Evolutionary conservation across 2,329 filamentous ascomycete species (phyloP), one percentile per base, ranked within the genome.

Genomic region (Aspergillus puulaauensis): DNA sequence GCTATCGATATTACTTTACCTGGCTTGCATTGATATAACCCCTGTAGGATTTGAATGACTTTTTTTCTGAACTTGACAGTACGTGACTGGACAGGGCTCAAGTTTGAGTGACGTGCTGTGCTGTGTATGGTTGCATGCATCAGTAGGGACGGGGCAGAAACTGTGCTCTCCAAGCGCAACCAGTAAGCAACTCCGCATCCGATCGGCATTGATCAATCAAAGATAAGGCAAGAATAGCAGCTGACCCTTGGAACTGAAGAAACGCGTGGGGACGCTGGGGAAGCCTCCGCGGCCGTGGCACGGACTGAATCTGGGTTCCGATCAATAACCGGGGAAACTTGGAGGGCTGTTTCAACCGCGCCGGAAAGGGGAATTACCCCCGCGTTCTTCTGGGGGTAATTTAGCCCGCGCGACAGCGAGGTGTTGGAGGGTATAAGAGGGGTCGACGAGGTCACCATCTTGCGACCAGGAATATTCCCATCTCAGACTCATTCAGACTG

Each of bases 1-100:
- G 56, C 56, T 57, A 54, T 46, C 54, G 61, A 64, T 62, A 65
- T 31, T 62, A 59, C 58, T 62, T 63, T 57, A 53, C 50, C 60
- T 60, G 31, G 33, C 23, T 45, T 23, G 21, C 21, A 21, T 44
- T 43, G 48, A 33, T 40, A n/a, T 48, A 21, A 37, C 15, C 15
- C 35, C 27, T 31, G 9, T 31, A 31, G 27, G 27, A 9, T 31
- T 31, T 31, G 9, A 8, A 31, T 31, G 9, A 9, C 9, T 8
- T 31, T 31, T 8, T 31, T 31, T 31, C 9, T 31, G 9, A 31
- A 31, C 27, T 31, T 31, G 3, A 11, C 27, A 11, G 27, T 31
- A 31, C 27, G 15, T 47, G 19, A 19, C 23, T 33, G 21, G 46
- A 48, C 8, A 21, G 19, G 15, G 8, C 12, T 51, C 5, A 41